Conservation (phyloP, 23 red algal genomes). For the Chondrus crispus region DNA sequence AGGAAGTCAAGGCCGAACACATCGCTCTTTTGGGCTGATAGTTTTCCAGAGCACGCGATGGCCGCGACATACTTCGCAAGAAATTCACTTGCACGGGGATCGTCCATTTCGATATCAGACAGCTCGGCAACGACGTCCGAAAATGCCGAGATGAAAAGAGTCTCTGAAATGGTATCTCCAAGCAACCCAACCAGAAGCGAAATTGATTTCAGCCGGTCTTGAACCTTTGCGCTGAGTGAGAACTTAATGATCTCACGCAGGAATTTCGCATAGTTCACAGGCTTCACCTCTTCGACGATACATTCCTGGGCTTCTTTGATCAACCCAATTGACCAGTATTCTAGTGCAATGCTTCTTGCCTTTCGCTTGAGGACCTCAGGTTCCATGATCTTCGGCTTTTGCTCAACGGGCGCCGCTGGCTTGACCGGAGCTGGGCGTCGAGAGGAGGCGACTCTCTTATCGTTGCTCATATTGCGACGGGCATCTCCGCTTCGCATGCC, state of each 20-base stretch:
- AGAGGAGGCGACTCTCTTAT: background rate
- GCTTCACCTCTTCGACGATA: constrained; percentile 39
- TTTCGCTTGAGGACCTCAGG: constrained; percentile 26
- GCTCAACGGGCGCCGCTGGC: background rate
- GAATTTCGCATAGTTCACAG: constrained; percentile 48
- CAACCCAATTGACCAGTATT: constrained; percentile 20
- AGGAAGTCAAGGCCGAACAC: constrained; percentile 53
- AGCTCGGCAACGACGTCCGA: constrained; percentile 9
- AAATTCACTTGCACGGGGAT: constrained; percentile 46
- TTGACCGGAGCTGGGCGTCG: background rate
- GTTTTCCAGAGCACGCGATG: constrained; percentile 20
- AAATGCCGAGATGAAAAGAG: background rate
- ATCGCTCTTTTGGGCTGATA: background rate
- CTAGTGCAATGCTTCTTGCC: constrained; percentile 6
- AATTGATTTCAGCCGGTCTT: constrained; percentile 19
- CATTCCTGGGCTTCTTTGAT: constrained; percentile 21
- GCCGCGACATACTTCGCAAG: constrained; percentile 36
- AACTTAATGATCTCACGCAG: constrained; percentile 45
- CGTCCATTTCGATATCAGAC: constrained; percentile 70
- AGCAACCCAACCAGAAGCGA: constrained; percentile 29
- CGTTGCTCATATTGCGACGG: background rate
- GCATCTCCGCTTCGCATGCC: background rate
- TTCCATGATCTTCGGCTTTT: constrained; percentile 35
- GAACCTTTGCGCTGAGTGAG: constrained; percentile 29
- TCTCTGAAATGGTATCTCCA: background rate